Conservation (phyloP, 169 alveolate genomes). For the Plasmodium gonderi region DNA sequence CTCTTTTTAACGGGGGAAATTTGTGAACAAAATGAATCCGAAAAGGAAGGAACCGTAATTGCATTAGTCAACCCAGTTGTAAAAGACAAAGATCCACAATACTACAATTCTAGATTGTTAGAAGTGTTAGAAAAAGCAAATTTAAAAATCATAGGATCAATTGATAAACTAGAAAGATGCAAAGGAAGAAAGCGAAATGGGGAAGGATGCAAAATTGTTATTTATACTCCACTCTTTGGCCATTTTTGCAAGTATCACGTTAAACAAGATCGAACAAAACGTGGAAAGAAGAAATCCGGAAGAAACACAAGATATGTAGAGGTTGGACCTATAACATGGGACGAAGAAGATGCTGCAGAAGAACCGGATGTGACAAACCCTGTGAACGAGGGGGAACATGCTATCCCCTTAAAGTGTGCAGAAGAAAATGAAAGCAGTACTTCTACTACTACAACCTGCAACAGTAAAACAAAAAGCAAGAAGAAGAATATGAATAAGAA, state of each 20-base stretch:
- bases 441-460: neutral
- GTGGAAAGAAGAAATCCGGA: conserved; percentile 4
- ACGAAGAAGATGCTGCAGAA: neutral
- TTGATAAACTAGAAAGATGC: conserved; percentile 59
- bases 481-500: neutral
- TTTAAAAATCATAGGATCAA: conserved; percentile 16
- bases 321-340: conserved; percentile 1
- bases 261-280: conserved; percentile 33
- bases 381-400: neutral
- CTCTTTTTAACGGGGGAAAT: conserved; percentile 56
- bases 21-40: conserved; percentile 44
- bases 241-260: conserved; percentile 55
- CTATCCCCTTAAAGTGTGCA: neutral
- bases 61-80: conserved; percentile 50
- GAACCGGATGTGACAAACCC: neutral
- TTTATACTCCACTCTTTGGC: conserved; percentile 49
- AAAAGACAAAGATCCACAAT: conserved; percentile 54
- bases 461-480: neutral
- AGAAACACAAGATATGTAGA: neutral
- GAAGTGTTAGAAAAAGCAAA: conserved; percentile 7
- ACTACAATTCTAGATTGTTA: conserved; percentile 39
- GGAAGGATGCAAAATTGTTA: conserved; percentile 22
- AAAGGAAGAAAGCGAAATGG: conserved; percentile 45
- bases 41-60: conserved; percentile 52
- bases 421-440: neutral